Base-by-base conservation (phyloP, 2,329 filamentous ascomycete genomes). In the Chaetomium sp. region DNA sequence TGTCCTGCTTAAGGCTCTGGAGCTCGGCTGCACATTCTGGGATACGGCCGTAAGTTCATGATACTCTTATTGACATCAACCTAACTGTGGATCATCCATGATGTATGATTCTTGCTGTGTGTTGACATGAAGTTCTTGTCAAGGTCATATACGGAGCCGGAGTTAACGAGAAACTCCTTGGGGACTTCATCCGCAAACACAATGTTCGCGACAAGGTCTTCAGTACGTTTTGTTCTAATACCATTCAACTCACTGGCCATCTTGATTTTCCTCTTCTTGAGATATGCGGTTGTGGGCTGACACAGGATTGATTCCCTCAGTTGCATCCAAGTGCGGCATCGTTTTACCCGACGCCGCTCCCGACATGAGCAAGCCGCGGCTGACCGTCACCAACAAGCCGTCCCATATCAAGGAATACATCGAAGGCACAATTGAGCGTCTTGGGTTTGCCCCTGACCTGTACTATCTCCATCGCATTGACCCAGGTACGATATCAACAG, bases 401-500 rank as follows among this genome's bases (percentile, higher is more conserved):
- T 32, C 50, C 19, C 50, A 45, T 42, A 52, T 52, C 50, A 46
- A 35, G 8, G 50, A 52, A 7, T 52, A 52, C 35, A 52, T 52
- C 42, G 49, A 52, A 11, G 50, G 41, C 19, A 52, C 50, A 3
- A 52, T 52, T 33, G 41, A 52, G 50, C 37, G 50, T 7, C 50
- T 52, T 34, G 50, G 50, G 4, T 45, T 19, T 2, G 10, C 50
- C 42, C 49, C 50, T 32, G 50, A 52, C 35, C 42, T 52, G 14
- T 52, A 45, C 50, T 52, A 52, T 36, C 50, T 52, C 42, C 50
- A 52, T 45, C 50, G 50, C 14, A 52, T 52, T 34, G 50, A 52
- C 37, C 50, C 50, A 8, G 19, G 50, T 52, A 52, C 14, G 49
- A 43, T 52, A 19, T n/a, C 49, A 33, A 12, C 40, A 32, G 33